A percentile compares a stretch with the other conserved stretches of the same genome.
Conservation (phyloP, 2,329 filamentous ascomycete species). For the Fusarium decemcellulare region DNA sequence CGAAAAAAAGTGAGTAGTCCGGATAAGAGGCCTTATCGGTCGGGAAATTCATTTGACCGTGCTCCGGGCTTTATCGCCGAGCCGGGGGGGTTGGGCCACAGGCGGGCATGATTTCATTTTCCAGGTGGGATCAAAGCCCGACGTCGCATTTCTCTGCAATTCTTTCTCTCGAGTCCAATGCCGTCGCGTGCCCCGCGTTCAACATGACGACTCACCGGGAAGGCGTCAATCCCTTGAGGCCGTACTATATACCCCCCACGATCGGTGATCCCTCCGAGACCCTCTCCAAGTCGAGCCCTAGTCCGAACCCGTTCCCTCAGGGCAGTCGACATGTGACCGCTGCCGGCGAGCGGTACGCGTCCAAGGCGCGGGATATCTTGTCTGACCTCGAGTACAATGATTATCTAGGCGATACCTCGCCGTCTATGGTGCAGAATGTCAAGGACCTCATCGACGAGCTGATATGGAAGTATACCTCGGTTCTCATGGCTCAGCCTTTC, state of each 20-base stretch:
- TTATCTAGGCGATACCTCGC: conserved; percentile 83
- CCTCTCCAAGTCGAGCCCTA: conserved; percentile 52
- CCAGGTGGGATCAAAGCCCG: conserved; percentile 40
- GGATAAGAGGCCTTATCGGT: conserved; percentile 48
- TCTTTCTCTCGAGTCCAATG: conserved; percentile 41
- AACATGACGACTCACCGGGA: conserved; percentile 62
- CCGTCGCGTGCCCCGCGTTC: conserved; percentile 42
- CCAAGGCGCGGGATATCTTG: conserved; percentile 85
- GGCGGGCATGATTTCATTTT: conserved; percentile 52
- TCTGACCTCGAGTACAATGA: conserved; percentile 93
- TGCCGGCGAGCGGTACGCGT: conserved; percentile 51
- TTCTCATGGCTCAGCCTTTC: conserved; percentile 94
- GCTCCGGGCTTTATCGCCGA: conserved; percentile 46
- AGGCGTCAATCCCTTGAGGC: conserved; percentile 74
- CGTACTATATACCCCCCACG: conserved; percentile 77
- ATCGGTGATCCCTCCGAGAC: conserved; percentile 62
- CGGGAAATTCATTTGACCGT: conserved; percentile 54
- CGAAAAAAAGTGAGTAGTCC: conserved; percentile 46
- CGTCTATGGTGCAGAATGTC: conserved; percentile 80
- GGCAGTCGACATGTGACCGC: conserved; percentile 56
- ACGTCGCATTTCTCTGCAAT: conserved; percentile 37
- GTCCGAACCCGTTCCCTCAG: conserved; percentile 62
- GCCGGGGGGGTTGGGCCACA: conserved; percentile 34
- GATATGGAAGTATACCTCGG: conserved; percentile 91
- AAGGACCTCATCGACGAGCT: conserved; percentile 87